These are phyloP conservation scores for Aspergillus unguis DNA, from an alignment of 2,329 filamentous ascomycete species.

Conservation along the genomic window DNA sequence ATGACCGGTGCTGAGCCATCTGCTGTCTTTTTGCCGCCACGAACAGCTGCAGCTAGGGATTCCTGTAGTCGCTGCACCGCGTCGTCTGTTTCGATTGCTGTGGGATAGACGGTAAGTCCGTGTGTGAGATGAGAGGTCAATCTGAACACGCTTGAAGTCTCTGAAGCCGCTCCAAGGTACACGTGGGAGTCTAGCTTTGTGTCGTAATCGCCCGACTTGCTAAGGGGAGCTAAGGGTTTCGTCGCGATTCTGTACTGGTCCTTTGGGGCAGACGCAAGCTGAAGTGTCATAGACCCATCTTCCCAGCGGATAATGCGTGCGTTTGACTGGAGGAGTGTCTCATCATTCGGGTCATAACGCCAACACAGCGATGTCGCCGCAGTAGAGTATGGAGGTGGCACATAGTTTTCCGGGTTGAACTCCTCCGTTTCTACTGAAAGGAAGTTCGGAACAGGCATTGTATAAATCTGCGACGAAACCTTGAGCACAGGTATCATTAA, in stretches of 20 bases:
- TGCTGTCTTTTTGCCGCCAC: conserved; percentile 49
- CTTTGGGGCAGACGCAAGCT: conserved; percentile 60
- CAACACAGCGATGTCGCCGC: conserved; percentile 64
- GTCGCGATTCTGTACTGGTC: conserved; percentile 60
- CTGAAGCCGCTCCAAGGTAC: conserved; percentile 60
- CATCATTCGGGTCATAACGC: conserved; percentile 61
- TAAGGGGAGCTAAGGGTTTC: conserved; percentile 57
- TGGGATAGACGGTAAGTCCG: conserved; percentile 55
- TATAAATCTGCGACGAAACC: conserved; percentile 49
- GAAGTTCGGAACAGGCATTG: conserved; percentile 62
- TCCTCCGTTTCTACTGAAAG: conserved; percentile 59
- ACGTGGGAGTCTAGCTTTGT: conserved; percentile 59
- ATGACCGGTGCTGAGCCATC: conserved; percentile 56
- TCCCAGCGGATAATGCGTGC: conserved; percentile 65
- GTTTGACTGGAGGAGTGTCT: conserved; percentile 59
- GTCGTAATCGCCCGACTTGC: conserved; percentile 51
- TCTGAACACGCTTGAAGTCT: conserved; percentile 56
- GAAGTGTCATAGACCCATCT: conserved; percentile 63
- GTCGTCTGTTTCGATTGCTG: conserved; percentile 55
- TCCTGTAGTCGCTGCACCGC: conserved; percentile 61
- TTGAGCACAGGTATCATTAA: not conserved
- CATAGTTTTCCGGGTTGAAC: conserved; percentile 60
- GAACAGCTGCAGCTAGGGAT: conserved; percentile 55
- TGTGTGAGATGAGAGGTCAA: conserved; percentile 63
- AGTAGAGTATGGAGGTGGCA: conserved; percentile 60